Percentiles rank a stretch among this genome's conserved stretches.
phyloP scores from a whole-genome alignment of 257 asterid genomes.

The Lavandula angustifolia region DNA sequence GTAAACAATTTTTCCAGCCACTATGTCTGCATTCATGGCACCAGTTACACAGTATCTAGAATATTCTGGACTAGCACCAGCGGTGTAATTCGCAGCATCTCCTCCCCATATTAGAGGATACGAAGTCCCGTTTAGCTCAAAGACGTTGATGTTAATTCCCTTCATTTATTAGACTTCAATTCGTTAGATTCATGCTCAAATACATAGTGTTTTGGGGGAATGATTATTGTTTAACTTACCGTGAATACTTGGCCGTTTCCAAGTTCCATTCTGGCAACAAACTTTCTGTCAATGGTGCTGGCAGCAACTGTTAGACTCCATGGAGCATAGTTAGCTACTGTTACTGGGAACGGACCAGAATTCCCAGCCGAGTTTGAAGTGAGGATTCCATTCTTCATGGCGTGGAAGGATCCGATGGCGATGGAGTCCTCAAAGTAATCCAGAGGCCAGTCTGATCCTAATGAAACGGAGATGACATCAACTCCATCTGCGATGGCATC shows the following conservation, averaged over 20 bases:
- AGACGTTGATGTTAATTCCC: constrained; percentile 64
- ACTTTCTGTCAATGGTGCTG: constrained; percentile 58
- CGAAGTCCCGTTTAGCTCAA: constrained; percentile 43
- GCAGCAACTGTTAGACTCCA: constrained; percentile 78
- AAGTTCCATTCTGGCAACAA: constrained; percentile 50
- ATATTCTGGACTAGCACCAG: constrained; percentile 42
- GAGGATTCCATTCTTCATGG: constrained; percentile 66
- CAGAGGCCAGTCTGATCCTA: constrained; percentile 43
- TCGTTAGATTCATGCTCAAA: neutral
- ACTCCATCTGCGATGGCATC: constrained; percentile 82
- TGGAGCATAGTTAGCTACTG: constrained; percentile 50
- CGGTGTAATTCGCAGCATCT: constrained; percentile 61
- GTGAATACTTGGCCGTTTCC: constrained; percentile 54
- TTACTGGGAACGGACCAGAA: constrained; percentile 49
- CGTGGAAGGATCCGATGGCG: constrained; percentile 76
- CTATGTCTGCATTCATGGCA: constrained; percentile 42
- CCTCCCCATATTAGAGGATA: constrained; percentile 77
- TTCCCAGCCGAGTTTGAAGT: constrained; percentile 68
- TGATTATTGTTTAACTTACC: constrained; percentile 31
- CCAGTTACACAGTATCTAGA: constrained; percentile 32
- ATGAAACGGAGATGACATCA: constrained; percentile 60
- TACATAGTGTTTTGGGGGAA: too few relatives aligned
- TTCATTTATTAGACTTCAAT: constrained; percentile 26
- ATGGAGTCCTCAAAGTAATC: constrained; percentile 63
- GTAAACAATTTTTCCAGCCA: constrained; percentile 50